Evolutionary conservation across 495 filamentous ascomycete species (phyloP).

Genomic region (Immersiella caudata): DNA sequence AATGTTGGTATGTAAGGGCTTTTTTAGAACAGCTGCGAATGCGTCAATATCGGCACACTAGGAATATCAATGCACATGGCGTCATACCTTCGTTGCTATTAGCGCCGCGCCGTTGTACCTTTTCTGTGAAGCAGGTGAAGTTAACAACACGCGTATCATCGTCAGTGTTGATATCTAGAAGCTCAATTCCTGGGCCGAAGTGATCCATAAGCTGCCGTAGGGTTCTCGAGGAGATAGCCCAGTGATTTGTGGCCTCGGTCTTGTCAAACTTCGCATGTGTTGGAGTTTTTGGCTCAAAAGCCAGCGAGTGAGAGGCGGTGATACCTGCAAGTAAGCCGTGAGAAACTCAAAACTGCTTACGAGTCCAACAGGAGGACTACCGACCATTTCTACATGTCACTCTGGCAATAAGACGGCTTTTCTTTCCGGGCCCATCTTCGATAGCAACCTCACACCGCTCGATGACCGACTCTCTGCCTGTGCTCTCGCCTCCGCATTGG

Average conservation of each 20-base stretch:
- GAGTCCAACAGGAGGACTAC: slow-evolving; percentile 9
- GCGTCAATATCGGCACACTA: slow-evolving; percentile 15
- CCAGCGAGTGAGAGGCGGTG: slow-evolving; percentile 87
- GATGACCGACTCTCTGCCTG: slow-evolving; percentile 67
- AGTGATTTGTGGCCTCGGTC: slow-evolving; percentile 68
- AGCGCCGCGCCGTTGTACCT: slow-evolving; percentile 57
- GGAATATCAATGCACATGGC: background rate
- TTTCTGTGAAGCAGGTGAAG: slow-evolving; percentile 96
- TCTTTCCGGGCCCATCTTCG: slow-evolving; percentile 70
- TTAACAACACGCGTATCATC: slow-evolving; percentile 53
- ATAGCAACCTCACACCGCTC: slow-evolving; percentile 86
- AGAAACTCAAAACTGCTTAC: background rate
- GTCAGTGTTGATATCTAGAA: slow-evolving; percentile 83
- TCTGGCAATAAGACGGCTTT: slow-evolving; percentile 79
- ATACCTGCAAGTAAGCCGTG: slow-evolving; percentile 59
- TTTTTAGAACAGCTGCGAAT: slow-evolving; percentile 77
- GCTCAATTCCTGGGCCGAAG: slow-evolving; percentile 87
- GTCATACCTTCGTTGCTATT: slow-evolving; percentile 75
- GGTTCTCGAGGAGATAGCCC: slow-evolving; percentile 74
- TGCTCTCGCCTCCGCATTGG: slow-evolving; percentile 38
- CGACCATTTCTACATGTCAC: slow-evolving; percentile 85
- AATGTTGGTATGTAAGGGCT: slow-evolving; percentile 90
- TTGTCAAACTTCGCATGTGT: slow-evolving; percentile 88
- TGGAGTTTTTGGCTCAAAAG: slow-evolving; percentile 79
- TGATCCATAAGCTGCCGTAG: slow-evolving; percentile 87